Evolutionary conservation across 164 flowering plant genomes (phyloP), one percentile per base, ranked within the genome.

Genomic region (Dillenia suffruticosa): DNA sequence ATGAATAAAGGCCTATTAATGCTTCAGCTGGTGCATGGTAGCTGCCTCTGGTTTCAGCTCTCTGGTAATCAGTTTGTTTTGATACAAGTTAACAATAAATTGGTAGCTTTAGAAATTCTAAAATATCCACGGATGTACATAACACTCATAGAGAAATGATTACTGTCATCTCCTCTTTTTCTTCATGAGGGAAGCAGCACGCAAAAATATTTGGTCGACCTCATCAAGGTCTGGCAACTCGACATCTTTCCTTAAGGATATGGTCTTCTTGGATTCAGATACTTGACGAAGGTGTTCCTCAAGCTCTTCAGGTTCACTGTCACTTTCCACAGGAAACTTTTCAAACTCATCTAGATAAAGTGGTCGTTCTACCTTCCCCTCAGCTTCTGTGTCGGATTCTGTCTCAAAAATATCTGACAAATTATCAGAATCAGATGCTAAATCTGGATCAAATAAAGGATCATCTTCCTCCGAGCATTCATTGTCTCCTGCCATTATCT

Each of bases 331-430:
- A 2, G 87, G 88, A 66, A 89, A 77, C 70, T 76, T 86, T 2
- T 89, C 96, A 63, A 94, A 88, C 60, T 58, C 77, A 43, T 88
- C 79, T 72, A 94, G 62, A 75, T 83, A 91, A 52, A 94, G 88
- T 13, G 80, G 79, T 32, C 56, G 68, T 55, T 80, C 76, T 46
- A 40, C 80, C 49, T 70, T 77, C 68, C 69, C 79, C 51, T 70
- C 76, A 7, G 54, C 63, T 13, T 82, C 92, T 12, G 66, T 62
- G 0, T 85, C 96, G 7, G 84, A 70, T 19, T 94, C 97, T 4
- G 96, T 81, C 77, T 94, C 96, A 76, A 91, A 89, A 54, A 89
- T 84, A 74, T 94, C 97, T 15, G 97, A 89, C 26, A 88, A 62
- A 68, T 74, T 83, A 73, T 86, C 92, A 44, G 96, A 81, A 54